phyloP scores from a whole-genome alignment of 257 asterid genomes.

The Osmanthus fragrans region DNA sequence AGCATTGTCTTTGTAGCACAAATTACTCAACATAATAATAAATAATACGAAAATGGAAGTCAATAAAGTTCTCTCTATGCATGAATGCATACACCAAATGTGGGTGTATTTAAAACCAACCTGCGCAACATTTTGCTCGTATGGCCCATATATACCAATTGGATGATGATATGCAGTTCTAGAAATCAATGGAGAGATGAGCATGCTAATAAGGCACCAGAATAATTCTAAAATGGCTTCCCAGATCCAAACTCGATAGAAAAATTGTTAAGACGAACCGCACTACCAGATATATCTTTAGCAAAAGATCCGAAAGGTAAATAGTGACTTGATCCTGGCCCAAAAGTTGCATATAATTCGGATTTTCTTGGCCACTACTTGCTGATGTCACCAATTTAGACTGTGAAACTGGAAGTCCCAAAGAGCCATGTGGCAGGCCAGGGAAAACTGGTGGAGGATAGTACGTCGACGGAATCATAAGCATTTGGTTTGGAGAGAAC shows the following conservation, averaged over 20 bases:
- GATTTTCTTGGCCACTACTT: constrained; percentile 73
- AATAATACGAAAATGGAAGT: constrained; percentile 4
- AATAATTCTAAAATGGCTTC: constrained; percentile 58
- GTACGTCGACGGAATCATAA: constrained; percentile 66
- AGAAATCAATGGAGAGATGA: constrained; percentile 75
- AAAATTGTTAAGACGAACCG: constrained; percentile 71
- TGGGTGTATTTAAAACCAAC: constrained; percentile 38
- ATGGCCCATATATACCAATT: constrained; percentile 82
- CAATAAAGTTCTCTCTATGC: not conserved
- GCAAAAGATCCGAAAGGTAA: constrained; percentile 80
- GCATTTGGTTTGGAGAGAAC: constrained; percentile 83
- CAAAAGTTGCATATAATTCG: constrained; percentile 61
- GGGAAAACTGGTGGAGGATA: constrained; percentile 83
- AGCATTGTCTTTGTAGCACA: not conserved
- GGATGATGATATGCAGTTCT: constrained; percentile 83
- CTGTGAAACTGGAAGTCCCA: constrained; percentile 67
- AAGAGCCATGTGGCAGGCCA: constrained; percentile 71
- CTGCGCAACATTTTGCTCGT: constrained; percentile 90
- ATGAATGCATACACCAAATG: not conserved
- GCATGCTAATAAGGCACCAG: constrained; percentile 66
- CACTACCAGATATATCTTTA: constrained; percentile 76
- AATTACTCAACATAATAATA: not conserved
- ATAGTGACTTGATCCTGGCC: constrained; percentile 80
- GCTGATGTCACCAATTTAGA: constrained; percentile 67
- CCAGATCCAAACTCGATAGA: constrained; percentile 76